Percentiles rank a stretch among this genome's conserved stretches.
Conservation (phyloP, 306 rosid species). For the Sindora glabra region DNA sequence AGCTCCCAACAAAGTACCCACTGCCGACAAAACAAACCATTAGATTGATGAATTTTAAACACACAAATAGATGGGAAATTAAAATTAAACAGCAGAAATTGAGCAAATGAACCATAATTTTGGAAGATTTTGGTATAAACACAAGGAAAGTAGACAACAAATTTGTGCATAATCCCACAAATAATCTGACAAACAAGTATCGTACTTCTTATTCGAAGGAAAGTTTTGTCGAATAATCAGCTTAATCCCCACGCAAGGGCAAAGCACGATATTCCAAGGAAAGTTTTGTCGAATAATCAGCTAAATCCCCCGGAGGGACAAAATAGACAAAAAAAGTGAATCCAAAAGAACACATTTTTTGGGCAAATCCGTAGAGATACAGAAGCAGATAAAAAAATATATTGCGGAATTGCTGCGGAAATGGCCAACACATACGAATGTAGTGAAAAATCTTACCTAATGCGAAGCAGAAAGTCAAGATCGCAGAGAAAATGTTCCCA, state of each 20-base stretch:
- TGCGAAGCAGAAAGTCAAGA: conserved; percentile 94
- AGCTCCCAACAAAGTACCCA: conserved; percentile 90
- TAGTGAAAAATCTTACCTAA: conserved; percentile 45
- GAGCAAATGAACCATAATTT: background rate
- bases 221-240: no score
- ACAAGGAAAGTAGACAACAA: no score
- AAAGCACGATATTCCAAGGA: no score
- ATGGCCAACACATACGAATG: background rate
- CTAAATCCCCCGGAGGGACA: no score
- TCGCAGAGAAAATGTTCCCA: conserved; percentile 90
- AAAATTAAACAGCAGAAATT: no score
- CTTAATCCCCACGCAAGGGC: no score
- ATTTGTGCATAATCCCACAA: no score
- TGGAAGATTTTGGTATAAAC: no score
- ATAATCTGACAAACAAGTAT: conserved; percentile 27
- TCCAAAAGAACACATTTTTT: background rate
- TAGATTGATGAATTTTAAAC: background rate
- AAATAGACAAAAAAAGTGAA: background rate
- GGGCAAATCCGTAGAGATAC: background rate
- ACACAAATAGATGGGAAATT: no score
- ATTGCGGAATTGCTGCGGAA: no score
- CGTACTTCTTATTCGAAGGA: no score
- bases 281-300: background rate
- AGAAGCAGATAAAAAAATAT: conserved; percentile 20
- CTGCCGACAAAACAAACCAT: conserved; percentile 45